A percentile compares a stretch with the other conserved stretches of the same genome.
phyloP scores from a whole-genome alignment of 2,329 filamentous ascomycete species.

The Fusarium clavum region DNA sequence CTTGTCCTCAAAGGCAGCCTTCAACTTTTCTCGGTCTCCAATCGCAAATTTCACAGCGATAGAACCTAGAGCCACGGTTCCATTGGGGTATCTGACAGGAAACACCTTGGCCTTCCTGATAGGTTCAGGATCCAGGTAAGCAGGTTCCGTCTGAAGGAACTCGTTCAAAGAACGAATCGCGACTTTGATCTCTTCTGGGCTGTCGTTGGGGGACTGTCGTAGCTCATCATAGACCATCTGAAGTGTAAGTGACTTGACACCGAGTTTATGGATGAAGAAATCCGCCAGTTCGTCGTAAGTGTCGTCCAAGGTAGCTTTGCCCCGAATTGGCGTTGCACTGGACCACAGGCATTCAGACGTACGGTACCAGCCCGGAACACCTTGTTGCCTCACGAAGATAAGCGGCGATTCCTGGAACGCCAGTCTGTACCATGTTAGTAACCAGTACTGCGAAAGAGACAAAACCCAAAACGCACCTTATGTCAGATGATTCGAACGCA shows the following conservation, averaged over 20 bases:
- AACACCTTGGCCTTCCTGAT: conserved; percentile 29
- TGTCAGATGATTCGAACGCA: not conserved
- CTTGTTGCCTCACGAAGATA: conserved; percentile 1
- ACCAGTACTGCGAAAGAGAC: fast-evolving
- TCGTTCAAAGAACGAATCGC: conserved; percentile 22
- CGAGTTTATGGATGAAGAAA: conserved; percentile 27
- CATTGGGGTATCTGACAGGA: conserved; percentile 18
- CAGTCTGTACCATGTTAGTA: conserved; percentile 5
- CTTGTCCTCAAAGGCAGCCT: not conserved
- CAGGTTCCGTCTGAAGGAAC: not conserved
- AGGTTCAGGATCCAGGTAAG: conserved; percentile 8
- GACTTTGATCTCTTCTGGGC: conserved; percentile 1
- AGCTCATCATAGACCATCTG: conserved; percentile 40
- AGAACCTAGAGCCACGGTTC: not conserved
- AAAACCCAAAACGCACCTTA: not conserved
- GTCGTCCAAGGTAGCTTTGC: conserved; percentile 20
- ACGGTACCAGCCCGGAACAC: conserved; percentile 14
- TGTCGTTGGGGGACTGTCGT: conserved; percentile 1
- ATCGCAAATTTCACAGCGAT: conserved; percentile 23
- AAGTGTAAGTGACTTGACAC: conserved; percentile 24
- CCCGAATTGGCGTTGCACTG: conserved; percentile 18
- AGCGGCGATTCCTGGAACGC: conserved; percentile 15
- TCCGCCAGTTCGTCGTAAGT: not conserved
- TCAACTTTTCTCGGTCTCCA: conserved; percentile 25
- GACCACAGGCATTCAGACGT: conserved; percentile 35